Percentiles rank a stretch among this genome's conserved stretches.
Evolutionary conservation across 768 basidiomycete genomes (phyloP).

Genomic region (Pulveroboletus sp.): DNA sequence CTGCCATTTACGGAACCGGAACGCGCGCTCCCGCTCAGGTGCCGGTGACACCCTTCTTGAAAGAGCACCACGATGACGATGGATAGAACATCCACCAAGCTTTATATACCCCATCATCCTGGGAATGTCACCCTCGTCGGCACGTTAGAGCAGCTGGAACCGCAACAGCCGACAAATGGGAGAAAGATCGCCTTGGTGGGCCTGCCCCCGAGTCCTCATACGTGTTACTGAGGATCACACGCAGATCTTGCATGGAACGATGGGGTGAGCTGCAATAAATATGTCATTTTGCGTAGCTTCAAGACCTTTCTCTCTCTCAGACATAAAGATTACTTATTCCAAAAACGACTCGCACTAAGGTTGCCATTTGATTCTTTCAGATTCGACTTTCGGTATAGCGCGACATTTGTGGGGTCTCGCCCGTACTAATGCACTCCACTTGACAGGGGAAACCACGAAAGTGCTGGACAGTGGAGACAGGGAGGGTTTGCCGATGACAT

Average conservation of each 20-base stretch:
- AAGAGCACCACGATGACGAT: constrained; percentile 16
- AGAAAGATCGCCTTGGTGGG: constrained; percentile 64
- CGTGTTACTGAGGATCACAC: constrained; percentile 15
- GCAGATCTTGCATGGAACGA: constrained; percentile 74
- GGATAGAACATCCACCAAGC: constrained; percentile 42
- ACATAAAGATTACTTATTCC: constrained; percentile 84
- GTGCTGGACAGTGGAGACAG: constrained; percentile 60
- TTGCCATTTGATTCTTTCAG: constrained; percentile 78
- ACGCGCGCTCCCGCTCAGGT: not conserved
- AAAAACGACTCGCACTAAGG: constrained; percentile 60
- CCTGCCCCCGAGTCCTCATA: constrained; percentile 12
- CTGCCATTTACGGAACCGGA: constrained; percentile 24
- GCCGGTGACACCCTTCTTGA: not conserved
- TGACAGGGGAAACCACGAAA: constrained; percentile 72
- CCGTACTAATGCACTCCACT: constrained; percentile 6
- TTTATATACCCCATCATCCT: constrained; percentile 48
- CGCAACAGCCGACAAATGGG: constrained; percentile 48
- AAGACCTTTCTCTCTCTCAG: constrained; percentile 34
- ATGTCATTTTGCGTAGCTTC: not conserved
- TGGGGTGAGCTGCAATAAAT: constrained; percentile 52
- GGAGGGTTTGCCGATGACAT: constrained; percentile 58
- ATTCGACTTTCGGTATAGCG: constrained; percentile 76
- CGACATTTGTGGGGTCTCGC: not conserved
- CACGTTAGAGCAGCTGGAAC: constrained; percentile 56
- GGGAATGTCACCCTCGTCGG: constrained; percentile 52